Base-by-base conservation (phyloP, 2,329 filamentous ascomycete genomes). In the Verticillium zaregamsianum region DNA sequence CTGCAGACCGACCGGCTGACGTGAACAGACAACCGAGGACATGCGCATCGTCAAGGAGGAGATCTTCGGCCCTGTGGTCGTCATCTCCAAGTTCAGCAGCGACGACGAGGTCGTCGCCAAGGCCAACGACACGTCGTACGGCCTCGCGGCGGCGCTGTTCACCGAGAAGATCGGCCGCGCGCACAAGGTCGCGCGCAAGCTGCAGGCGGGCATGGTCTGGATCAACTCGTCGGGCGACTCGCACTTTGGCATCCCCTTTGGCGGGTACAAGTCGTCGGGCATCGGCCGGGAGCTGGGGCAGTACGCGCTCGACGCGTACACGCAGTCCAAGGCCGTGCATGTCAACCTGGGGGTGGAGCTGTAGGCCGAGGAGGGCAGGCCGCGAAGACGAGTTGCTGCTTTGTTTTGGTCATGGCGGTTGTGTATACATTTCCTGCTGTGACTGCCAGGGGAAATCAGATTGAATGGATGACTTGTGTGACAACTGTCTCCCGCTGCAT, bases 131-230 rank as follows among this genome's bases (percentile, higher is more conserved):
- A 81, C 78, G 1, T 80, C 74, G 0, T 85, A 86, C 63, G 83
- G 84, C 9, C 75, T 86, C 0, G 81, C 82, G 4, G 79, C 80
- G 3, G 80, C 83, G 0, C 72, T 87, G 5, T 87, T 86, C 65
- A 86, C 84, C 0, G 74, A 81, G 65, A 79, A 86, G 67, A 76
- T 86, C 52, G 74, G 67, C 17, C 68, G 68, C 57, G 74, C 74
- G 15, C 72, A 74, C 64, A 71, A 66, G 61, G 70, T 77, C 11
- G 72, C 79, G 55, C 79, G 79, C 55, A 83, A 80, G 52, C 79
- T 86, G 35, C 81, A 86, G 70, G 79, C 82, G 8, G 83, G 83
- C 12, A 76, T 75, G 70, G 72, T 76, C n/a, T 76, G 71, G 66
- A 72, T 77, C 61, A 76, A 76, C 62, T 71, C 69, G 0, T 70